Evolutionary conservation across 345 rosid genomes (phyloP).

Genomic region (Litchi chinensis): DNA sequence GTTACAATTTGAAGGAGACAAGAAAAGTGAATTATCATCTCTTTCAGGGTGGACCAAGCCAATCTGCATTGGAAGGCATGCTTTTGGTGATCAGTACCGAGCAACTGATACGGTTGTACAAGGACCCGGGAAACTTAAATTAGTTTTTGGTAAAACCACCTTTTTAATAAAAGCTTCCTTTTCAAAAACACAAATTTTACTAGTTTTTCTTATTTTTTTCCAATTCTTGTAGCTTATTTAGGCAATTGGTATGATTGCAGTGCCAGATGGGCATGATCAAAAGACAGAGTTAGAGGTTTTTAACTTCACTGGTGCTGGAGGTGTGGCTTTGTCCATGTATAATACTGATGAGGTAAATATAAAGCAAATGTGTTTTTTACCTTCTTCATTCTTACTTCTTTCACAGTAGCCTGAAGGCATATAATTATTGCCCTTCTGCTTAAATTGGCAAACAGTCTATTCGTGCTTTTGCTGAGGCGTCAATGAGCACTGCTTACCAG

Average conservation of each 20-base stretch:
- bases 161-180: constrained; percentile 1
- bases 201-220: neutral
- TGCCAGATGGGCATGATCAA: constrained; percentile 60
- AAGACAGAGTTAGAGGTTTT: constrained; percentile 74
- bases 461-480: constrained; percentile 79
- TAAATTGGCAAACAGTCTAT: constrained; percentile 60
- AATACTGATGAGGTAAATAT: constrained; percentile 88
- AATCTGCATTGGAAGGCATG: constrained; percentile 98
- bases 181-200: neutral
- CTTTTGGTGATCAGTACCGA: constrained; percentile 93
- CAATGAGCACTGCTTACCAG: constrained; percentile 84
- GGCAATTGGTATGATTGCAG: constrained; percentile 41
- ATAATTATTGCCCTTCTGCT: constrained; percentile 14
- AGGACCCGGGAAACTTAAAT: constrained; percentile 75
- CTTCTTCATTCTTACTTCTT: neutral
- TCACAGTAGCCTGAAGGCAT: constrained; percentile 12
- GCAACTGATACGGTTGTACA: constrained; percentile 80
- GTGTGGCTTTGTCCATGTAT: constrained; percentile 87
- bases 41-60: constrained; percentile 88
- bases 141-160: constrained; percentile 61
- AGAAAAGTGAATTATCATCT: neutral
- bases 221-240: constrained; percentile 7
- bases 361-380: neutral
- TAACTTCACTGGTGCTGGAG: constrained; percentile 77
- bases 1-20: neutral